Conservation (phyloP, 768 basidiomycete genomes). For the Exidia glandulosa region DNA sequence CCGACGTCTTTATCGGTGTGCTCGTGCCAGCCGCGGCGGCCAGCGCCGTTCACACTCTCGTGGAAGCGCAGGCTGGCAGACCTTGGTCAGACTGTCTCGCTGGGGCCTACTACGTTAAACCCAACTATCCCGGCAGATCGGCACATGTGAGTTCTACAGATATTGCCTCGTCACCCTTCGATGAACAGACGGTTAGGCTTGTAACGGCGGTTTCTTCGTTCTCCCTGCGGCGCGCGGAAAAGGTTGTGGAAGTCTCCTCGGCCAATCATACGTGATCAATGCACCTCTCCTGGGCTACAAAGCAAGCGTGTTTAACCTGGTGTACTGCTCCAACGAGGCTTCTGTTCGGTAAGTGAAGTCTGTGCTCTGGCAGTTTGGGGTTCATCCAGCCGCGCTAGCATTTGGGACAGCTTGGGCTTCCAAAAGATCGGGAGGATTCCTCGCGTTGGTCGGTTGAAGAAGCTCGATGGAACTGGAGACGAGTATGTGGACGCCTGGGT, state of each 20-base stretch:
- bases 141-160: conserved; percentile 57
- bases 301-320: conserved; percentile 83
- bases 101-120: conserved; percentile 76
- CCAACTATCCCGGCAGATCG: conserved; percentile 83
- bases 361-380: neutral
- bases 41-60: conserved; percentile 22
- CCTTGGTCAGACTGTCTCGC: conserved; percentile 61
- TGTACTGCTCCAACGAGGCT: conserved; percentile 76
- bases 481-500: conserved; percentile 86
- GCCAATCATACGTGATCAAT: conserved; percentile 68
- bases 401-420: conserved; percentile 84
- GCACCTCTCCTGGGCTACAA: conserved; percentile 69
- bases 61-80: conserved; percentile 35
- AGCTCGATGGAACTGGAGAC: conserved; percentile 58
- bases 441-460: conserved; percentile 59
- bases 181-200: conserved; percentile 43
- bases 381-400: conserved; percentile 22
- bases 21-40: conserved; percentile 9
- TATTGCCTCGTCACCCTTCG: neutral
- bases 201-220: conserved; percentile 85
- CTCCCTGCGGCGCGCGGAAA: conserved; percentile 47
- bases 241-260: conserved; percentile 62
- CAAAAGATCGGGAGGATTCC: conserved; percentile 67
- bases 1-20: conserved; percentile 65
- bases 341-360: conserved; percentile 44